Percentiles rank a stretch among this genome's conserved stretches.
Evolutionary conservation across 2,329 filamentous ascomycete genomes (phyloP).

Genomic region (Trichoderma pleuroti): DNA sequence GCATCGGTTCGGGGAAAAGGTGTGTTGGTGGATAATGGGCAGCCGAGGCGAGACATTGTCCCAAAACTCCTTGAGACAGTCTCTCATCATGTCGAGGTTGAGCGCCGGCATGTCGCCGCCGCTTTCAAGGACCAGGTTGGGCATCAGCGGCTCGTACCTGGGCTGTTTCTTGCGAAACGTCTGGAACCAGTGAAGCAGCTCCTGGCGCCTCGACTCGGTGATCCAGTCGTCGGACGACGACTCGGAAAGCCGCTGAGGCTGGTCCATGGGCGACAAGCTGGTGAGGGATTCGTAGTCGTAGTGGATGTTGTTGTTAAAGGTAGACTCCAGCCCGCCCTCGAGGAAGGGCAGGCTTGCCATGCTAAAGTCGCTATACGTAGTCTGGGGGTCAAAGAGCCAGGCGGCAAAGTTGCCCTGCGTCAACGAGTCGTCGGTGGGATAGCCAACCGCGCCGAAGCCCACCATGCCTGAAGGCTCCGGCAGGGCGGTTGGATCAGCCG

Average conservation of each 20-base stretch:
- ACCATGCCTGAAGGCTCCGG: constrained; percentile 35
- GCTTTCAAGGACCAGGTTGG: constrained; percentile 37
- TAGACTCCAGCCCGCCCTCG: constrained; percentile 49
- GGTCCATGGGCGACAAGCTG: constrained; percentile 45
- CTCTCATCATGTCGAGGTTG: constrained; percentile 76
- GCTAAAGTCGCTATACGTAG: constrained; percentile 40
- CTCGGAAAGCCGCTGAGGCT: constrained; percentile 39
- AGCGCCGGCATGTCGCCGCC: constrained; percentile 49
- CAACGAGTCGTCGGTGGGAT: constrained; percentile 33
- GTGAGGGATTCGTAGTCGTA: constrained; percentile 51
- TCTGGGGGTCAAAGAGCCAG: constrained; percentile 50
- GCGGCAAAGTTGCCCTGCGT: constrained; percentile 45
- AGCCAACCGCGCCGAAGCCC: constrained; percentile 25
- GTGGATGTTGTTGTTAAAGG: constrained; percentile 49
- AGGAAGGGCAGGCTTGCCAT: constrained; percentile 45
- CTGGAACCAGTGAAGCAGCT: constrained; percentile 43
- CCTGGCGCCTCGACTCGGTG: constrained; percentile 43
- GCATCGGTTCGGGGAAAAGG: constrained; percentile 77
- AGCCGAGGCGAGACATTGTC: constrained; percentile 79
- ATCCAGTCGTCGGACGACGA: constrained; percentile 42
- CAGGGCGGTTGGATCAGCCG: constrained; percentile 28
- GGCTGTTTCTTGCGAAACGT: constrained; percentile 43
- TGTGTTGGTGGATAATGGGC: constrained; percentile 84
- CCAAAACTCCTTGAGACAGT: constrained; percentile 86
- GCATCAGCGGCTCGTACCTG: constrained; percentile 35